These are phyloP conservation scores for Dictyostelium firmibasis DNA, from an alignment of 78 protist species.

Conservation along the genomic window DNA sequence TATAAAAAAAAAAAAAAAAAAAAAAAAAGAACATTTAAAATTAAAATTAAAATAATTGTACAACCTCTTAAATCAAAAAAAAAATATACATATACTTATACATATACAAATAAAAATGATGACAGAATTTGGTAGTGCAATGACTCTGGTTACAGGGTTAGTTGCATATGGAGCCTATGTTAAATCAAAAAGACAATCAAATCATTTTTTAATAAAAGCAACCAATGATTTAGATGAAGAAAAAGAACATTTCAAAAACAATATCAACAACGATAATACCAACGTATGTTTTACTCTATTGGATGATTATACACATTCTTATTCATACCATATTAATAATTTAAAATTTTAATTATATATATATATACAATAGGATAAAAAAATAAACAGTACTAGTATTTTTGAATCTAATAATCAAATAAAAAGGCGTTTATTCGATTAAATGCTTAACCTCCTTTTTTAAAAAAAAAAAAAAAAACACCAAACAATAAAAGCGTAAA, in stretches of 20 bases:
- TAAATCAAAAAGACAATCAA: neutral
- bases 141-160: constrained; percentile 1
- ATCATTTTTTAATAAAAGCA: neutral
- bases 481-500: neutral
- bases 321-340: too few species aligned
- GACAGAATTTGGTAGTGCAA: constrained; percentile 1
- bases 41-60: too few species aligned
- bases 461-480: neutral
- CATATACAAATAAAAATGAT: neutral
- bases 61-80: neutral
- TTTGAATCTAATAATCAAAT: constrained; percentile 20
- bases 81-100: neutral
- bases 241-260: neutral
- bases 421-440: constrained; percentile 21
- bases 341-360: neutral
- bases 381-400: neutral
- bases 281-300: neutral
- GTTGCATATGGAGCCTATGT: neutral
- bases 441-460: neutral
- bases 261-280: neutral
- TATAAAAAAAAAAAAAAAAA: too few species aligned
- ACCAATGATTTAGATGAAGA: neutral
- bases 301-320: too few species aligned
- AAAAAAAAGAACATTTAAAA: too few species aligned
- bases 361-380: neutral